Evolutionary conservation across 805 yeast species (phyloP).

Genomic region (Ogataea dorogensis): DNA sequence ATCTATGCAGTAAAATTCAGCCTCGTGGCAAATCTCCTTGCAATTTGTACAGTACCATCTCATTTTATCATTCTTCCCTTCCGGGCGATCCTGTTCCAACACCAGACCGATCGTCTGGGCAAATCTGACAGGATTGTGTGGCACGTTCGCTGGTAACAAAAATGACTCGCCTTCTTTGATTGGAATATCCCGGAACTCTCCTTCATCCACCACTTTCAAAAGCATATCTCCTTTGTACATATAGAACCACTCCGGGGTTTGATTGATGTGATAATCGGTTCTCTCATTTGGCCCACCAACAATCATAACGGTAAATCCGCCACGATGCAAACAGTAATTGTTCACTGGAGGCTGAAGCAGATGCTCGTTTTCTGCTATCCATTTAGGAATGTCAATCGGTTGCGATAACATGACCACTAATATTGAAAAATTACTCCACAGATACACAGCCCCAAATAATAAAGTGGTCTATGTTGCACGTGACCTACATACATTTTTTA

Average conservation of each 20-base stretch:
- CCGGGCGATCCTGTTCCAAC: conserved; percentile 88
- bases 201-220: conserved; percentile 77
- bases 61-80: conserved; percentile 63
- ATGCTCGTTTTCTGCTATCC: conserved; percentile 77
- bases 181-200: conserved; percentile 67
- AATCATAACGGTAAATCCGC: conserved; percentile 92
- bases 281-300: conserved; percentile 96
- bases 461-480: too few species aligned
- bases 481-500: not conserved
- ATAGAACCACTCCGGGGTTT: conserved; percentile 92
- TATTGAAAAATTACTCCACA: conserved; percentile 3
- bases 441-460: too few species aligned
- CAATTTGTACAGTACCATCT: conserved; percentile 88
- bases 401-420: conserved; percentile 44
- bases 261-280: conserved; percentile 90
- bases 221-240: conserved; percentile 87
- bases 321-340: conserved; percentile 84
- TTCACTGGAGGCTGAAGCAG: conserved; percentile 89
- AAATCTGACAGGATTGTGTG: conserved; percentile 88
- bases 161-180: conserved; percentile 89
- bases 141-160: conserved; percentile 76
- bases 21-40: conserved; percentile 61
- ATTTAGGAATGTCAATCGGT: conserved; percentile 75
- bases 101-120: conserved; percentile 86
- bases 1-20: conserved; percentile 71